phyloP scores from a whole-genome alignment of 2,329 filamentous ascomycete genomes.

The Apiospora malaysiana region DNA sequence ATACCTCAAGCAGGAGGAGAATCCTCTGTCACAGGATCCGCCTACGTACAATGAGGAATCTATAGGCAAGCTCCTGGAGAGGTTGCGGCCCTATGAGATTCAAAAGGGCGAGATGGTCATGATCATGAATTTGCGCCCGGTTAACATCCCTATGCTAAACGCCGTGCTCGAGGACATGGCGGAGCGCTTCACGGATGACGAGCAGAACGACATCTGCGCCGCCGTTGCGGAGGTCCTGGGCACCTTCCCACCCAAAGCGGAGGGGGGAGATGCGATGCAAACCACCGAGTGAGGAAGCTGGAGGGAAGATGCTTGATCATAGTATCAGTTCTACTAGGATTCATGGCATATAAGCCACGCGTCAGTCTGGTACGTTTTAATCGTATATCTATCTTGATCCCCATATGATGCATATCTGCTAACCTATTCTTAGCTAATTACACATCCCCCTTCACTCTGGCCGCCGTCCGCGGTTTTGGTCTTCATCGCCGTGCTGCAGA shows the following conservation, averaged over 20 bases:
- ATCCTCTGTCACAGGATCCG: constrained; percentile 61
- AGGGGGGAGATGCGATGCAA: constrained; percentile 46
- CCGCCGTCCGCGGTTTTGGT: constrained; percentile 53
- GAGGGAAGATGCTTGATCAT: background rate
- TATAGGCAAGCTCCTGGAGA: constrained; percentile 60
- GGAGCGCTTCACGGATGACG: constrained; percentile 62
- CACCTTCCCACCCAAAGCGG: constrained; percentile 46
- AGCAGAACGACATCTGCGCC: constrained; percentile 63
- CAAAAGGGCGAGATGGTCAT: constrained; percentile 73
- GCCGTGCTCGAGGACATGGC: constrained; percentile 70
- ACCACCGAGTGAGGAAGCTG: constrained; percentile 32
- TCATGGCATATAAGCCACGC: background rate
- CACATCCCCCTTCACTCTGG: constrained; percentile 58
- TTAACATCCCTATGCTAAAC: constrained; percentile 62
- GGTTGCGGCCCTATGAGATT: constrained; percentile 62
- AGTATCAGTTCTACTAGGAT: background rate
- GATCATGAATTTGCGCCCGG: constrained; percentile 70
- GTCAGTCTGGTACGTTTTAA: background rate
- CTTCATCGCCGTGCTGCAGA: constrained; percentile 61
- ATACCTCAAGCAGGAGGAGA: constrained; percentile 62
- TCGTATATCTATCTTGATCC: background rate
- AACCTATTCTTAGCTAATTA: constrained; percentile 1
- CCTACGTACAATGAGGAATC: constrained; percentile 58
- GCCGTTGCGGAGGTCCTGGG: constrained; percentile 65
- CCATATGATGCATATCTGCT: background rate